Conservation (phyloP, 495 filamentous ascomycete species). For the Collariella sp. region DNA sequence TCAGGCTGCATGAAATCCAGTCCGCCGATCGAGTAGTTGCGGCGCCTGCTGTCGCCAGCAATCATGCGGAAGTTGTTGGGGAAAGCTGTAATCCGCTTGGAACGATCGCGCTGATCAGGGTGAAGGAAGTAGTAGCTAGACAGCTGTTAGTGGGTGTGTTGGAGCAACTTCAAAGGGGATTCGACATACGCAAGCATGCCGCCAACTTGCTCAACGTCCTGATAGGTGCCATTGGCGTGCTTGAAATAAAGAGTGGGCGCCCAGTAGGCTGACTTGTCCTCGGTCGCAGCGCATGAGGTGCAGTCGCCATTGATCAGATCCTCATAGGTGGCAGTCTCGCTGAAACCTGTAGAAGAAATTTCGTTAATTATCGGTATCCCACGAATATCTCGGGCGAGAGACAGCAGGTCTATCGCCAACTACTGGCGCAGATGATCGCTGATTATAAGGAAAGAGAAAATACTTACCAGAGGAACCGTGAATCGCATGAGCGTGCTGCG, state of each 20-base stretch:
- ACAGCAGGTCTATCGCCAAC: no score
- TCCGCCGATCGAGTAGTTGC: constrained; percentile 59
- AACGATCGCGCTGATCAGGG: constrained; percentile 38
- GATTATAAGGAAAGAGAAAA: background rate
- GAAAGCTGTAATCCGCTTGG: constrained; percentile 56
- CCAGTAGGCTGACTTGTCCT: constrained; percentile 67
- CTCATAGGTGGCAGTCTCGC: constrained; percentile 34
- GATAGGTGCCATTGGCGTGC: constrained; percentile 35
- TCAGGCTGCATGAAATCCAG: constrained; percentile 45
- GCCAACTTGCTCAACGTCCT: constrained; percentile 46
- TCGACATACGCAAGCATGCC: constrained; percentile 52
- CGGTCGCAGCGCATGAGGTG: constrained; percentile 53
- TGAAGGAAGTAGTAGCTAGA: constrained; percentile 64
- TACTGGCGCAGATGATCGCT: no score
- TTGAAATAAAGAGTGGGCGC: constrained; percentile 56
- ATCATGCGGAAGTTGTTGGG: constrained; percentile 78
- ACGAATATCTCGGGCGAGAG: no score
- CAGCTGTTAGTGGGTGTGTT: background rate
- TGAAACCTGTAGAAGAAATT: constrained; percentile 38
- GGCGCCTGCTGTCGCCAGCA: constrained; percentile 59
- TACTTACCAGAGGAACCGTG: constrained; percentile 55
- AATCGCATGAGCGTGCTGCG: constrained; percentile 66
- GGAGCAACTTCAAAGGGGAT: background rate
- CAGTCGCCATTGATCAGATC: constrained; percentile 48
- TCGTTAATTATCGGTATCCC: background rate